Conservation (phyloP, 2,329 filamentous ascomycete genomes). For the Amauroascus verrucosus region DNA sequence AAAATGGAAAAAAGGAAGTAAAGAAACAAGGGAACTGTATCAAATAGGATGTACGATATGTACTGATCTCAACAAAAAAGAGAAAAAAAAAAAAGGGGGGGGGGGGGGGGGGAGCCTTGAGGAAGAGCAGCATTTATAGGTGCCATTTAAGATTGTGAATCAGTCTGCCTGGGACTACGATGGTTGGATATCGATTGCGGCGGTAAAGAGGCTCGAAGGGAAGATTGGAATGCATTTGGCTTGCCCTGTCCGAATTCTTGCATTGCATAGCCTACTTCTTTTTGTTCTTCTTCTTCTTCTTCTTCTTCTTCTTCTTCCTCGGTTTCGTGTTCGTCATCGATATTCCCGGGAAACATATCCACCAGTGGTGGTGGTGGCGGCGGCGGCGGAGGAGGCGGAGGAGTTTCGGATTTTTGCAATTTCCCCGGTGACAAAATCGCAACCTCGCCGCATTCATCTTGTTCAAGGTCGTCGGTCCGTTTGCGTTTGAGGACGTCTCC, state of each 20-base stretch:
- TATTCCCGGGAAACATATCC: background rate
- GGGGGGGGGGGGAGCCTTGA: background rate
- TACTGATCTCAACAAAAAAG: background rate
- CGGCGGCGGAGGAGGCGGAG: conserved; percentile 23
- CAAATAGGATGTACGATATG: background rate
- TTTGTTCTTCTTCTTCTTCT: background rate
- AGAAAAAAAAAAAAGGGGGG: background rate
- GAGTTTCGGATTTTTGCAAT: conserved; percentile 17
- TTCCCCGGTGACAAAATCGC: conserved; percentile 17
- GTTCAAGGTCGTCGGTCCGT: conserved; percentile 19
- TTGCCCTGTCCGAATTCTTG: background rate
- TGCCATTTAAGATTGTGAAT: background rate
- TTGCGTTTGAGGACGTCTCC: conserved; percentile 18
- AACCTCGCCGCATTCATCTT: conserved; percentile 15
- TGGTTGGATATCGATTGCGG: conserved; percentile 3
- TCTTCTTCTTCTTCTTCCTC: background rate
- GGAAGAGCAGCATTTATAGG: background rate
- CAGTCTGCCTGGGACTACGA: background rate
- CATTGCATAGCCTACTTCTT: background rate
- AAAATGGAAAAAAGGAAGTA: background rate
- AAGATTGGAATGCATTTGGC: background rate
- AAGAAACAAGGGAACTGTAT: background rate
- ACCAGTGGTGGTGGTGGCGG: conserved; percentile 27
- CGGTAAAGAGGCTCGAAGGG: background rate
- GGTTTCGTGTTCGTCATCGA: background rate